Conservation (phyloP, 1,139 yeast species). For the Debaryomyces nepalensis region DNA sequence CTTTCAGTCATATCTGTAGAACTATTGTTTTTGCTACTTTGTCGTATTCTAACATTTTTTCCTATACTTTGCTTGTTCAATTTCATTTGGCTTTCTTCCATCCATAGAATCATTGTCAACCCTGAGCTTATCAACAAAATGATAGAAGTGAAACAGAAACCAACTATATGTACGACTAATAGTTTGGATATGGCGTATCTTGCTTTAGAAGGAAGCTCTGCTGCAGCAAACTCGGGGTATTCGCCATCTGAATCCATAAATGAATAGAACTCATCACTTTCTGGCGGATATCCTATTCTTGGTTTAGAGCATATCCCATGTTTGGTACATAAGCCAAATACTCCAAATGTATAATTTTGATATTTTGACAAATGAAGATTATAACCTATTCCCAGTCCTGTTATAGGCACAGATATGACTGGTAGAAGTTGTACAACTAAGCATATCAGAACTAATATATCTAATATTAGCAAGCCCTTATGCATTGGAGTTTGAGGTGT, state of each 20-base stretch:
- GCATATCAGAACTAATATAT: slow-evolving; percentile 32
- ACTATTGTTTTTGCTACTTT: not conserved
- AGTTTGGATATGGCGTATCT: slow-evolving; percentile 47
- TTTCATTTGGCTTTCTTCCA: slow-evolving; percentile 4
- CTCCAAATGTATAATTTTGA: slow-evolving; percentile 45
- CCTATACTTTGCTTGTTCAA: not conserved
- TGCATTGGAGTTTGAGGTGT: slow-evolving; percentile 23
- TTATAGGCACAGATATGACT: slow-evolving; percentile 50
- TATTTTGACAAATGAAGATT: slow-evolving; percentile 36
- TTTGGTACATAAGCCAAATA: slow-evolving; percentile 45
- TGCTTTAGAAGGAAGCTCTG: slow-evolving; percentile 46
- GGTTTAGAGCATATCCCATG: slow-evolving; percentile 36
- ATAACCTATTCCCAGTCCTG: slow-evolving; percentile 26
- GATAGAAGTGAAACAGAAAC: slow-evolving; percentile 40
- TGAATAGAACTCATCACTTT: slow-evolving; percentile 25
- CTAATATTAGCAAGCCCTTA: slow-evolving; percentile 31
- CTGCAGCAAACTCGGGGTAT: slow-evolving; percentile 25
- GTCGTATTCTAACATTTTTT: not conserved
- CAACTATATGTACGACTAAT: slow-evolving; percentile 50
- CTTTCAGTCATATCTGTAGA: slow-evolving; percentile 4
- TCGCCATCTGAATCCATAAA: slow-evolving; percentile 18
- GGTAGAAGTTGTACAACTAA: slow-evolving; percentile 46
- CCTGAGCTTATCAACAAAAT: slow-evolving; percentile 22
- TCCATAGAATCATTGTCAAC: slow-evolving; percentile 6
- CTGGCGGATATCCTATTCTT: slow-evolving; percentile 43